Evolutionary conservation across 148 eudicot species (phyloP).

Genomic region (Chenopodium suecicum): DNA sequence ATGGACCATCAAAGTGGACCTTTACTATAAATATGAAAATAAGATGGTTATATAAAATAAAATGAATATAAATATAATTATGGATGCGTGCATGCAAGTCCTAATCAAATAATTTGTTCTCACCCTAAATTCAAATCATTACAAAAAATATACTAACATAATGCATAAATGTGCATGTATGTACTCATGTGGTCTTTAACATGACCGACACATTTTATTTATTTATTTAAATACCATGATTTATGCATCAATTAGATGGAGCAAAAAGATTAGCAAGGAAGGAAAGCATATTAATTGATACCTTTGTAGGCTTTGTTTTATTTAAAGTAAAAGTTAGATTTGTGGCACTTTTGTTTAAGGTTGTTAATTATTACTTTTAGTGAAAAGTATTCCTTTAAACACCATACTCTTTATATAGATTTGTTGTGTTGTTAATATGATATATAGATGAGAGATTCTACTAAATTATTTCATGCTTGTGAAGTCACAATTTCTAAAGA

Average conservation of each 20-base stretch:
- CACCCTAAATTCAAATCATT: conserved; percentile 8
- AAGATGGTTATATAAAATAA: no score
- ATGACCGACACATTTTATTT: not conserved
- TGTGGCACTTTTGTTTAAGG: not conserved
- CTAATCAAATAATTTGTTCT: conserved; percentile 21
- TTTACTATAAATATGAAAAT: not conserved
- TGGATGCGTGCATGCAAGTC: conserved; percentile 27
- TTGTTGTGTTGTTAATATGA: no score
- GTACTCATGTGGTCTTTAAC: not conserved
- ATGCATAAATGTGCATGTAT: conserved; percentile 1
- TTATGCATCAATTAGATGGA: conserved; percentile 10
- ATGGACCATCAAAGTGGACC: conserved; percentile 17
- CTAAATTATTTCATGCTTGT: no score
- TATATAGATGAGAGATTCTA: no score
- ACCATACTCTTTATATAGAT: not conserved
- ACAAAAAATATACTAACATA: not conserved
- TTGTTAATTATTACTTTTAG: not conserved
- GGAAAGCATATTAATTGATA: not conserved
- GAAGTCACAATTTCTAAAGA: no score
- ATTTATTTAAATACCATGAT: not conserved
- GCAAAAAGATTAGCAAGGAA: not conserved
- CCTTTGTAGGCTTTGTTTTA: not conserved
- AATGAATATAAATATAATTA: not conserved
- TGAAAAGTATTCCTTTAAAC: not conserved
- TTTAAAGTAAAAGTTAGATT: not conserved